A percentile compares a stretch with the other conserved stretches of the same genome.
These are phyloP conservation scores for Colletotrichum camelliae DNA, from an alignment of 2,329 filamentous ascomycete species.

Conservation along the genomic window DNA sequence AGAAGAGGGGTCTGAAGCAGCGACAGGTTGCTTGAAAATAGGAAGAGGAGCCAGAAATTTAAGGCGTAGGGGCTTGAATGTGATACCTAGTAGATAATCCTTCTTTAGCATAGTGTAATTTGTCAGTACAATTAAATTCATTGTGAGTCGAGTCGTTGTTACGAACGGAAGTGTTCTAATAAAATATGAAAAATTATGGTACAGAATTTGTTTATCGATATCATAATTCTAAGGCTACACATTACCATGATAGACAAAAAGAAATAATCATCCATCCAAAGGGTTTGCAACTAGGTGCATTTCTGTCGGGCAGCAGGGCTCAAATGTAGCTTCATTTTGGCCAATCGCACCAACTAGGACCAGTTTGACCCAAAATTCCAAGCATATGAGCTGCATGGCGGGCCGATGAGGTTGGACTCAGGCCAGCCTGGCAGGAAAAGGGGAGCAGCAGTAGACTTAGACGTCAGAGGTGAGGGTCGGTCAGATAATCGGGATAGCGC, in stretches of 20 bases:
- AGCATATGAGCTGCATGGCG: accelerated
- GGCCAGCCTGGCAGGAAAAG: accelerated
- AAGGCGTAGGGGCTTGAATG: not conserved
- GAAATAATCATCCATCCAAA: no score
- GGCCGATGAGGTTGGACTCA: accelerated
- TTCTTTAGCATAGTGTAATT: not conserved
- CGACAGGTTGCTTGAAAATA: not conserved
- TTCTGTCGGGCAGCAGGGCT: not conserved
- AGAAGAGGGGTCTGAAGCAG: not conserved
- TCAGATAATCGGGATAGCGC: not conserved
- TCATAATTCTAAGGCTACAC: no score
- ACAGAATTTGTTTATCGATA: not conserved
- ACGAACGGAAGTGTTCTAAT: not conserved
- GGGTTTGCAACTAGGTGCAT: no score
- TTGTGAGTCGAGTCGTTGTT: no score
- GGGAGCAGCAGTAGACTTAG: not conserved
- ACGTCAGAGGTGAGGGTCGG: not conserved
- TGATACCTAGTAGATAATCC: not conserved
- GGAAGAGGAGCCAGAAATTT: not conserved
- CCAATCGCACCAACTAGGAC: not conserved
- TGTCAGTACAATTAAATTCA: accelerated
- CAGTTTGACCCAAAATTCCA: not conserved
- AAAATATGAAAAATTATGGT: accelerated
- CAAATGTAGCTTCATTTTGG: not conserved
- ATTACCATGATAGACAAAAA: no score